These are phyloP conservation scores for Chrysophaeum taylorii DNA, from an alignment of 352 stramenopile genomes.

Conservation along the genomic window DNA sequence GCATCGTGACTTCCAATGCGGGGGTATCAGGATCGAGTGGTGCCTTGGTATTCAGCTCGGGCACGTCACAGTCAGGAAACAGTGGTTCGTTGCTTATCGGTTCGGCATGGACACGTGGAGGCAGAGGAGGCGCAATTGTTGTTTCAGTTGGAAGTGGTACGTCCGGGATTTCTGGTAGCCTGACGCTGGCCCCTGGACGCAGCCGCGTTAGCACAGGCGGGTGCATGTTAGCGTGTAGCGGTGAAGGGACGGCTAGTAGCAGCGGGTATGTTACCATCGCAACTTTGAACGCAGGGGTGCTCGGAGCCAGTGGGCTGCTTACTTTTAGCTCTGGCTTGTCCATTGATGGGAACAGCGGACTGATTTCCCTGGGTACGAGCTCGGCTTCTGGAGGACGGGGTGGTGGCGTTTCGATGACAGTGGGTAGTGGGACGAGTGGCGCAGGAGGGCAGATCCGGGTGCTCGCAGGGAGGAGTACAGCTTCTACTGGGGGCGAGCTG, in stretches of 20 bases:
- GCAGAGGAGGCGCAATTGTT: too few relatives aligned
- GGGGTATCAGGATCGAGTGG: too few relatives aligned
- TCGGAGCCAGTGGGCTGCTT: constrained; percentile 33
- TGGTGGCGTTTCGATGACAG: constrained; percentile 50
- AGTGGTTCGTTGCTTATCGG: too few relatives aligned
- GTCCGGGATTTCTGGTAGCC: too few relatives aligned
- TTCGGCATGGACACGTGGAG: too few relatives aligned
- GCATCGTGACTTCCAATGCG: too few relatives aligned
- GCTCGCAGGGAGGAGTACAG: background rate
- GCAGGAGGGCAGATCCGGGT: constrained; percentile 42
- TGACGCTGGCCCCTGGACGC: background rate
- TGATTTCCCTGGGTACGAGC: constrained; percentile 53
- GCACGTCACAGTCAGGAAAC: too few relatives aligned
- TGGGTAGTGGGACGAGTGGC: constrained; percentile 40
- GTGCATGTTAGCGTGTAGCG: background rate
- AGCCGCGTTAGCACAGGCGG: constrained; percentile 9
- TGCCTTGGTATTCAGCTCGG: too few relatives aligned
- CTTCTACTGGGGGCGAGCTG: constrained; percentile 8
- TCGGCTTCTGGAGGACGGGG: constrained; percentile 45
- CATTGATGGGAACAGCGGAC: constrained; percentile 49
- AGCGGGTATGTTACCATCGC: constrained; percentile 18
- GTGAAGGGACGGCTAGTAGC: constrained; percentile 1
- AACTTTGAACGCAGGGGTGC: constrained; percentile 29
- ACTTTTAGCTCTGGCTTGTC: constrained; percentile 34
- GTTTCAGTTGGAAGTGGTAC: too few relatives aligned